Evolutionary conservation across 1,139 yeast species (phyloP).

Genomic region (Geotrichum citri-aurantii): DNA sequence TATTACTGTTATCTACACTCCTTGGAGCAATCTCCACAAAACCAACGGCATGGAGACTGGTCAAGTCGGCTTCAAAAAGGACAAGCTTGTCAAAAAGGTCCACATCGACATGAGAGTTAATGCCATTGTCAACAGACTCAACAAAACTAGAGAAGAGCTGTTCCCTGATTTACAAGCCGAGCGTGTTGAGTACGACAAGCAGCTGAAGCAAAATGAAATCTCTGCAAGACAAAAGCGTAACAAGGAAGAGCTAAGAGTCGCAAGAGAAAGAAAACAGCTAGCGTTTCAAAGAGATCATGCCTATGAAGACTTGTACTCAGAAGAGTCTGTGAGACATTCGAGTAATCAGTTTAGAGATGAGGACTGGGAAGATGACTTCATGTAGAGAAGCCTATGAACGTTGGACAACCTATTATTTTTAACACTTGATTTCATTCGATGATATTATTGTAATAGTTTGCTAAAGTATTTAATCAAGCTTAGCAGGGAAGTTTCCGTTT

Average conservation of each 20-base stretch:
- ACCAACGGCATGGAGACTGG: constrained; percentile 79
- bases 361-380: constrained; percentile 64
- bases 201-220: constrained; percentile 30
- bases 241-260: constrained; percentile 27
- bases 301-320: constrained; percentile 54
- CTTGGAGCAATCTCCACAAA: constrained; percentile 66
- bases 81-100: constrained; percentile 49
- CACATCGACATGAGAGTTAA: constrained; percentile 57
- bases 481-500: constrained; percentile 65
- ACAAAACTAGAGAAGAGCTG: constrained; percentile 59
- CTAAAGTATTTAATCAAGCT: constrained; percentile 36
- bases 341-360: constrained; percentile 53
- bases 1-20: constrained; percentile 67
- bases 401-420: background rate
- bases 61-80: constrained; percentile 65
- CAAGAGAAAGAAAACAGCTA: constrained; percentile 32
- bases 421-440: background rate
- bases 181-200: constrained; percentile 38
- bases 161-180: constrained; percentile 46
- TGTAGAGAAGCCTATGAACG: constrained; percentile 34
- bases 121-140: constrained; percentile 56
- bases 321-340: constrained; percentile 44
- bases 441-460: background rate
- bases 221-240: constrained; percentile 36
- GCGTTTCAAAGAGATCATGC: constrained; percentile 40